phyloP scores from a whole-genome alignment of 1,139 yeast species.

The Geotrichum carabidarum region DNA sequence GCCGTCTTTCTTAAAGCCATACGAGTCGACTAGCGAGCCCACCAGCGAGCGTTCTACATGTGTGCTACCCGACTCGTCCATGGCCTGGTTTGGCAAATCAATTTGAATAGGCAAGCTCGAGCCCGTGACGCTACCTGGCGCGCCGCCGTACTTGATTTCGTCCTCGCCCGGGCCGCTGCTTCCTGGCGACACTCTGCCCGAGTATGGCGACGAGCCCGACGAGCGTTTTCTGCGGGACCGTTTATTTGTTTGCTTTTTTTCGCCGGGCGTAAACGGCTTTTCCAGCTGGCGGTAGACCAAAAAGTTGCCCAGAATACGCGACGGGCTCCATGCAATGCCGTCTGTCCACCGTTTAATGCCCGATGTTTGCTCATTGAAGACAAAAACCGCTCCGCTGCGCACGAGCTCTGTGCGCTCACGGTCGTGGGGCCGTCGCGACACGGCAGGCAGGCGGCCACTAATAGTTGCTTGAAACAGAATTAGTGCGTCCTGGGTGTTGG shows the following conservation, averaged over 20 bases:
- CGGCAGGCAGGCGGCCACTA: constrained; percentile 55
- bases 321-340: constrained; percentile 89
- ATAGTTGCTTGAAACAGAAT: constrained; percentile 74
- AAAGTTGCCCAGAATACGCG: constrained; percentile 77
- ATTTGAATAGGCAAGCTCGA: constrained; percentile 19
- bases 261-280: constrained; percentile 44
- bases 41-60: constrained; percentile 40
- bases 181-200: constrained; percentile 2
- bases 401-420: constrained; percentile 64
- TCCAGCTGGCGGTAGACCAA: constrained; percentile 77
- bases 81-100: constrained; percentile 9
- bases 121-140: constrained; percentile 16
- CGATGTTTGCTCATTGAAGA: constrained; percentile 74
- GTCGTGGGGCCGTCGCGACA: constrained; percentile 77
- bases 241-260: constrained; percentile 38
- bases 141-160: constrained; percentile 13
- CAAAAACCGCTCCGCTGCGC: constrained; percentile 74
- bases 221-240: constrained; percentile 21
- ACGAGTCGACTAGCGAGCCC: constrained; percentile 56
- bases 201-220: constrained; percentile 4
- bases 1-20: constrained; percentile 69
- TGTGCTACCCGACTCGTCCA: background rate
- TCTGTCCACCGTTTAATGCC: constrained; percentile 94
- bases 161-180: constrained; percentile 10
- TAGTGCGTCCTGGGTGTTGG: constrained; percentile 77